phyloP scores from a whole-genome alignment of 106 monocot species.

The Allium sativum region DNA sequence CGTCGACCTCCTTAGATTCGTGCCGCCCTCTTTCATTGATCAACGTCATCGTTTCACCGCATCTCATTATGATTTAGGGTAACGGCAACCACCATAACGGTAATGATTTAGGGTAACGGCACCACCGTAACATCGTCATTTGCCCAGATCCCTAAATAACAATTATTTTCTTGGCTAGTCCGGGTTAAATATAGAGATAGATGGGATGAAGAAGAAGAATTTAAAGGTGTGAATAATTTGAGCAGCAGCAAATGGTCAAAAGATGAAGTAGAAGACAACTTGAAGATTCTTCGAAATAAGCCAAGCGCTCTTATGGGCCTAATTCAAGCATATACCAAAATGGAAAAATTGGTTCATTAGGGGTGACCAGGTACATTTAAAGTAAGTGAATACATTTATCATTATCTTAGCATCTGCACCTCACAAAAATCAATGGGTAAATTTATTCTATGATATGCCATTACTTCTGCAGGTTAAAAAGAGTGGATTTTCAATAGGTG shows the following conservation, averaged over 20 bases:
- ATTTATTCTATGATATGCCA: background rate
- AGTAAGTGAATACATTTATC: background rate
- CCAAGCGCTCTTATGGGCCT: constrained; percentile 56
- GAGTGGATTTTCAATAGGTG: constrained; percentile 75
- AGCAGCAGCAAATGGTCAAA: constrained; percentile 83
- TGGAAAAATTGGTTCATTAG: constrained; percentile 65
- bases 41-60: too few species aligned
- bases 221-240: constrained; percentile 34
- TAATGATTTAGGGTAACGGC: too few species aligned
- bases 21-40: too few species aligned
- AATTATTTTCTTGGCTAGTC: constrained; percentile 18
- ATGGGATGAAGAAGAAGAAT: constrained; percentile 39
- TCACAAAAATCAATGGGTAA: constrained; percentile 4
- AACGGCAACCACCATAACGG: too few species aligned
- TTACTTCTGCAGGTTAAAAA: constrained; percentile 45
- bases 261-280: constrained; percentile 38
- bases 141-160: too few species aligned
- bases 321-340: constrained; percentile 50
- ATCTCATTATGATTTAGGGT: too few species aligned
- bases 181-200: constrained; percentile 26
- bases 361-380: constrained; percentile 55
- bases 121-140: too few species aligned
- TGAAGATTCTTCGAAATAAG: constrained; percentile 11
- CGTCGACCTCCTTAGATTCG: too few species aligned
- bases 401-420: too few species aligned